Base-by-base conservation (phyloP, 352 stramenopile genomes). In the Globisporangium nagaii region DNA sequence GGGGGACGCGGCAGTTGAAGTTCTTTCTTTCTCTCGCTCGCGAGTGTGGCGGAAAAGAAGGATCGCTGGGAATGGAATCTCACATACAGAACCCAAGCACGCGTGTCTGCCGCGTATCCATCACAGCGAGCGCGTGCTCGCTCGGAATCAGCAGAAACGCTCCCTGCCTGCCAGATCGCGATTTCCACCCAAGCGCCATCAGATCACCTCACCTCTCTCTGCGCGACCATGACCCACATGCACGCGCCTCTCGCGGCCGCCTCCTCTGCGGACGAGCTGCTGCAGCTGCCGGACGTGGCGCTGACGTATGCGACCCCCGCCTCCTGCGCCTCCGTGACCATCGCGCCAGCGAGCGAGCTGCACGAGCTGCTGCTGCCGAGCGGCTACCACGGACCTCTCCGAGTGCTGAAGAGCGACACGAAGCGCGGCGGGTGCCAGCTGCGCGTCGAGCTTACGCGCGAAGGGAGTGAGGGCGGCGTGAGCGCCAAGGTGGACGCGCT, bases 221-320 rank as follows among this genome's bases (percentile, higher is more conserved):
- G 27, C 15, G 24, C 19, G 20, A 24, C 5, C 12, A 51, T 52
- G n/a, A 20, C 30, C 8, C 30, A 19, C 25, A 12, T 32, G 5
- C 46, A 31, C 32, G 28, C 31, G n/a, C 46, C 32, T 31, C 46
- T 27, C n/a, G 25, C 32, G 4, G 30, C 19, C 7, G 24, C 32
- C 6, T 49, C 34, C 15, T 45, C 40, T 7, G 3, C 10, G 3
- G 41, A 47, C 1, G 41, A 32, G 22, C 41, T 47, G 13, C 15
- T 28, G 31, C 2, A 31, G 28, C 37, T 34, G 19, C 39, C 50
- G 27, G 44, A 62, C 36, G 58, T 60, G 36, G 56, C 58, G 40
- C 57, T 73, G 20, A 63, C 61, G 48, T 73, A 67, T 44, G 40
- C 56, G 47, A 67, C 61, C 13, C 11, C 53, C 25, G 53, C 58